Evolutionary conservation across 345 rosid species (phyloP).

Genomic region (Lepidium didymum): DNA sequence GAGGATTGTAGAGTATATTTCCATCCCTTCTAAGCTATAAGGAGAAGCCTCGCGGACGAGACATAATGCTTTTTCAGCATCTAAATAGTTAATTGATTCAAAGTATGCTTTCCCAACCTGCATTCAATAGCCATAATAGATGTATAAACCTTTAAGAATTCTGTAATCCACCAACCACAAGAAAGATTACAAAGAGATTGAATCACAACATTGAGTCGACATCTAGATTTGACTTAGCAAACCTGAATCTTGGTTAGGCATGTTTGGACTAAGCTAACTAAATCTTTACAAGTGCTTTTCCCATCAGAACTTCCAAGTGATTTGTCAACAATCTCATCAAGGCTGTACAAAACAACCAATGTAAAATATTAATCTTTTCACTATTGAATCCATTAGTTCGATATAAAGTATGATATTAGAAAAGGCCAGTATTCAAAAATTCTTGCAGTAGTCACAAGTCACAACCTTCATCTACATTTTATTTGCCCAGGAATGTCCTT

Average conservation of each 20-base stretch:
- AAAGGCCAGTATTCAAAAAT: too few relatives aligned
- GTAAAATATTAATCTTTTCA: not conserved
- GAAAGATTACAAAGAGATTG: not conserved
- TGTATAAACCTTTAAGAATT: too few relatives aligned
- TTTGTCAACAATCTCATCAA: slow-evolving; percentile 75
- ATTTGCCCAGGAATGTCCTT: too few relatives aligned
- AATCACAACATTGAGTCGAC: slow-evolving; percentile 3
- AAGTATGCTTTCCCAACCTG: too few relatives aligned
- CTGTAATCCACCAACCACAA: slow-evolving; percentile 31
- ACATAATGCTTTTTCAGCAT: too few relatives aligned
- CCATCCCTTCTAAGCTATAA: too few relatives aligned
- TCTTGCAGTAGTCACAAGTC: too few relatives aligned
- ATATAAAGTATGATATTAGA: not conserved
- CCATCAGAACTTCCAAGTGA: slow-evolving; percentile 58
- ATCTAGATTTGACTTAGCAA: not conserved
- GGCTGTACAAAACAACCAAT: slow-evolving; percentile 45
- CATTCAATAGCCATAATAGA: too few relatives aligned
- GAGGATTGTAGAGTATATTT: too few relatives aligned
- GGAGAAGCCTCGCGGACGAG: too few relatives aligned
- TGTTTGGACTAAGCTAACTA: slow-evolving; percentile 64
- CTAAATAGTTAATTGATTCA: too few relatives aligned
- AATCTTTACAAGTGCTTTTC: slow-evolving; percentile 66
- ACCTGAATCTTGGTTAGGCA: slow-evolving; percentile 87
- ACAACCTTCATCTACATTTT: too few relatives aligned
- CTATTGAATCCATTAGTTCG: not conserved